Percentiles rank a stretch among this genome's conserved stretches.
Conservation (phyloP, 805 yeast species). For the Kuraishia floccosa region DNA sequence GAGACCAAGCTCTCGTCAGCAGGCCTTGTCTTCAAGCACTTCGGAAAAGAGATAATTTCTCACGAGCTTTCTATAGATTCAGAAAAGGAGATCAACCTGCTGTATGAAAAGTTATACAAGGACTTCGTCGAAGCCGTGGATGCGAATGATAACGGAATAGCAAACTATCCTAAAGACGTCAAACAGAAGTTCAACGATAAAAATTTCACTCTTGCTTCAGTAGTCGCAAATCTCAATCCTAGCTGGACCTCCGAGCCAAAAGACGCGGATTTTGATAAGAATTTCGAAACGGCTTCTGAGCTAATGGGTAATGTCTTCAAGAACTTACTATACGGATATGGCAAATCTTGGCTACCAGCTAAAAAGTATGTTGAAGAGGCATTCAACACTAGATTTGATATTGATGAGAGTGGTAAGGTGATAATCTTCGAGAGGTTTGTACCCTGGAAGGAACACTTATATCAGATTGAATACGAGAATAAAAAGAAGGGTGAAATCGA, state of each 20-base stretch:
- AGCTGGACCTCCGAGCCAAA: conserved; percentile 64
- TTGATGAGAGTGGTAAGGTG: conserved; percentile 63
- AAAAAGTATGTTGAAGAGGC: conserved; percentile 67
- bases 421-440: conserved; percentile 65
- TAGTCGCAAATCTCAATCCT: conserved; percentile 77
- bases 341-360: conserved; percentile 88
- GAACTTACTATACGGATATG: conserved; percentile 55
- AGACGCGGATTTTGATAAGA: conserved; percentile 54
- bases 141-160: conserved; percentile 92
- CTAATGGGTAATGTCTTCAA: conserved; percentile 79
- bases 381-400: conserved; percentile 43
- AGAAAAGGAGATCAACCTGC: conserved; percentile 37
- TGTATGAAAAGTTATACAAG: conserved; percentile 70
- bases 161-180: conserved; percentile 46
- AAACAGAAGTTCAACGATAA: conserved; percentile 60
- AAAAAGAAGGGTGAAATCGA: conserved; percentile 43
- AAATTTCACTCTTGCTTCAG: conserved; percentile 65
- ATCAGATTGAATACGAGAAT: conserved; percentile 53
- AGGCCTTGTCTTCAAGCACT: conserved; percentile 84
- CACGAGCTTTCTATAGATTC: conserved; percentile 32
- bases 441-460: conserved; percentile 95
- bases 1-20: conserved; percentile 86
- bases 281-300: conserved; percentile 59
- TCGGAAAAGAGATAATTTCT: conserved; percentile 58
- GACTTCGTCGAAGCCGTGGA: conserved; percentile 87